Evolutionary conservation across 2,329 filamentous ascomycete species (phyloP).

Genomic region (Lasiodiplodia citricola): DNA sequence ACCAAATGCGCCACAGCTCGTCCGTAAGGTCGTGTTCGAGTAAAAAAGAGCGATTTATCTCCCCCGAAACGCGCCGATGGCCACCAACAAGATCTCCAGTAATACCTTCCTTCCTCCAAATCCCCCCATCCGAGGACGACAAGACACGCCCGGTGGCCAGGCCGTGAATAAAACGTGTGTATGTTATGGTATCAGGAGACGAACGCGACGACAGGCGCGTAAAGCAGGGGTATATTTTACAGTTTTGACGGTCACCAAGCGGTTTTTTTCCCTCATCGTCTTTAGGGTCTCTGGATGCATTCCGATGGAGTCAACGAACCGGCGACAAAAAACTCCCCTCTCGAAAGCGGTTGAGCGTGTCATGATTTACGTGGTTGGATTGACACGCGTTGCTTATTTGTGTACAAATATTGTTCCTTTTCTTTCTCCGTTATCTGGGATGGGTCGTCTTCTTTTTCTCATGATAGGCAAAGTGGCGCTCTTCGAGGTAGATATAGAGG

Average conservation of each 20-base stretch:
- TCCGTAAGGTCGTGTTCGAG: constrained; percentile 21
- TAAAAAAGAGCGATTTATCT: background rate
- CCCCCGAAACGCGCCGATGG: background rate
- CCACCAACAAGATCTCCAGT: constrained; percentile 1
- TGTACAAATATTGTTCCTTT: constrained; percentile 19
- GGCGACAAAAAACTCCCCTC: constrained; percentile 20
- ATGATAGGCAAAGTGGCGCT: constrained; percentile 15
- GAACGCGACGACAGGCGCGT: background rate
- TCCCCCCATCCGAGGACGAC: constrained; percentile 13
- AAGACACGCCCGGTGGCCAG: constrained; percentile 7
- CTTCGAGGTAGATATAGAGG: constrained; percentile 17
- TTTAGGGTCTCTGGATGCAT: constrained; percentile 20
- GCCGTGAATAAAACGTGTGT: constrained; percentile 8
- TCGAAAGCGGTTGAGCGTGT: constrained; percentile 3
- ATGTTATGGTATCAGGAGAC: constrained; percentile 6
- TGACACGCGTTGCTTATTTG: background rate
- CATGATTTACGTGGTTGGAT: background rate
- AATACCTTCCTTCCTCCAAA: constrained; percentile 3
- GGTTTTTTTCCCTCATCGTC: background rate
- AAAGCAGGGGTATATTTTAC: background rate
- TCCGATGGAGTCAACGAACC: constrained; percentile 6
- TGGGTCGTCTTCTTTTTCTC: background rate
- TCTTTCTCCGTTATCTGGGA: background rate
- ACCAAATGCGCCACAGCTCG: constrained; percentile 13
- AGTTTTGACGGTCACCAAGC: constrained; percentile 2